Base-by-base conservation (phyloP, 306 rosid species). In the Bauhinia variegata region DNA sequence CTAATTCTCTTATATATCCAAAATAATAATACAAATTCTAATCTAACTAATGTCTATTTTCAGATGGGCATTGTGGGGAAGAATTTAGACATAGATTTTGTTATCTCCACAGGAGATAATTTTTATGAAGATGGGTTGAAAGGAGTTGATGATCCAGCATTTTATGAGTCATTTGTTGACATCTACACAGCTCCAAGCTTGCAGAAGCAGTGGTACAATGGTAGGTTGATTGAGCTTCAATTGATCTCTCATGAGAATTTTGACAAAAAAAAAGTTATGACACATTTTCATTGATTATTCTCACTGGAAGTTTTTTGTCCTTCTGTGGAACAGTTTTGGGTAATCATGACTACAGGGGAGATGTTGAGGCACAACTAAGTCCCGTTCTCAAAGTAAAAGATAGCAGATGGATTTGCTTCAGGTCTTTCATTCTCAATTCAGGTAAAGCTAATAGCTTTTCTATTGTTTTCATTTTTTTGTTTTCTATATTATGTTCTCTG, bases 301-400 rank as follows among this genome's bases (percentile, higher is more conserved):
- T n/a, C 8, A 6, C 3, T n/a, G n/a, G n/a, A n/a, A n/a, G n/a
- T n/a, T n/a, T 2, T 11, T 30, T n/a, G n/a, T n/a, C n/a, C 9
- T 17, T n/a, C 5, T 41, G 17, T 9, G 9, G 16, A 36, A 46
- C 79, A 88, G 96, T 89, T 70, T 69, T 92, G 80, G 98, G 98
- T 1, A 89, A 92, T 81, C 98, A 89, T 77, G 98, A 87, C 65
- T 92, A 88, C 15, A 88, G 97, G 60, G 97, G 97, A 11, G 63
- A 86, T 52, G 93, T 78, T 56, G 91, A 81, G 71, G 96, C 96
- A 11, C 96, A 88, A 48, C 17, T 88, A 23, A 83, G 87, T 54
- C 93, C 86, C 4, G 18, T 68, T 58, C 83, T 89, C 2, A 78
- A 36, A 32, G 37, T 77, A 51, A 63, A 78, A 62, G 96, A 91